Percentiles rank a stretch among this genome's conserved stretches.
Evolutionary conservation across 2,329 filamentous ascomycete species (phyloP).

Genomic region (Colletotrichum scovillei): DNA sequence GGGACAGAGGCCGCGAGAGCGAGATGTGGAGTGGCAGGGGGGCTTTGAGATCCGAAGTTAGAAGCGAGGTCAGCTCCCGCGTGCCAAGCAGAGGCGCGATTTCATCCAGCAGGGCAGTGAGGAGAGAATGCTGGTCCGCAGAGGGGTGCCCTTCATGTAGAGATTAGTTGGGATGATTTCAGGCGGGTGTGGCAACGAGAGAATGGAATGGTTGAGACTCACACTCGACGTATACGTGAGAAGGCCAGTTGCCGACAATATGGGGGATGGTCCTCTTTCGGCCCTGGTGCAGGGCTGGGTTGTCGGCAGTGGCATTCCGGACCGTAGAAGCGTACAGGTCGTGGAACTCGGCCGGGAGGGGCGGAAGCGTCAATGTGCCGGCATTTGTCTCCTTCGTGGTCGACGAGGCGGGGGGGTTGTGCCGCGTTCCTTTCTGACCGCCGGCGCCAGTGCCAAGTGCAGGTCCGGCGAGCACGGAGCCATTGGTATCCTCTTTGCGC

Average conservation of each 20-base stretch:
- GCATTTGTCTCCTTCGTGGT: not conserved
- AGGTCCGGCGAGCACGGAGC: not conserved
- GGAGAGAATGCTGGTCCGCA: constrained; percentile 55
- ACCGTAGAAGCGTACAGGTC: constrained; percentile 89
- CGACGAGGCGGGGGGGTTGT: not conserved
- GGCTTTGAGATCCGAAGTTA: constrained; percentile 82
- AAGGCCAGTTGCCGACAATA: constrained; percentile 90
- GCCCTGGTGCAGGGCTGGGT: constrained; percentile 87
- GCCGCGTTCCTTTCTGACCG: not conserved
- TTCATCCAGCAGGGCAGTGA: constrained; percentile 55
- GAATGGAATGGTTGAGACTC: constrained; percentile 49
- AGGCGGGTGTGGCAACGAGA: not conserved
- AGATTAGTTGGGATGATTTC: constrained; percentile 18
- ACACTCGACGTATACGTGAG: constrained; percentile 95
- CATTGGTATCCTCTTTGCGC: constrained; percentile 43
- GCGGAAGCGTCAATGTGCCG: constrained; percentile 63
- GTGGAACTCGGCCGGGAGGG: constrained; percentile 83
- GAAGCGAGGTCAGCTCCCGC: constrained; percentile 71
- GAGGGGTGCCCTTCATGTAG: constrained; percentile 64
- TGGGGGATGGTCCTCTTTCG: constrained; percentile 86
- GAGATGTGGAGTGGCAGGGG: constrained; percentile 90
- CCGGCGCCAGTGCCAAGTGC: constrained; percentile 11
- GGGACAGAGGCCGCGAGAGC: constrained; percentile 82
- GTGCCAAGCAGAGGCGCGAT: constrained; percentile 47
- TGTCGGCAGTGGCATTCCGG: constrained; percentile 81